Base-by-base conservation (phyloP, 768 basidiomycete species). In the Xerocomus spinulosus region DNA sequence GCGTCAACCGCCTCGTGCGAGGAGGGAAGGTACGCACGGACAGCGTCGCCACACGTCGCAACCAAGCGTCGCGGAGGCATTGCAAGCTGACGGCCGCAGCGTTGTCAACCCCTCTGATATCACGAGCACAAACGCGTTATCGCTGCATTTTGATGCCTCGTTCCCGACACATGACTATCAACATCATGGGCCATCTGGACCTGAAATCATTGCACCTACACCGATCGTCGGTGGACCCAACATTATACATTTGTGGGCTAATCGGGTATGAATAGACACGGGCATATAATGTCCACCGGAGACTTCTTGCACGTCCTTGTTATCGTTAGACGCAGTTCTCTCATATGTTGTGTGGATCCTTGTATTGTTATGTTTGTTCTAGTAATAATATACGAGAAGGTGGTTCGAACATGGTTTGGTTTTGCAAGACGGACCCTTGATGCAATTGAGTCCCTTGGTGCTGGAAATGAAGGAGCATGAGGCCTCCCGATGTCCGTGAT, bases 61-160 rank as follows among this genome's bases (percentile, higher is more conserved):
- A 33, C 40, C 60, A 9, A 53, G 45, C 25, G 42, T 43, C 52
- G 48, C 57, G 58, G 64, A 57, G 32, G 48, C 23, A 24, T 55
- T 66, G 50, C 42, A 40, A 1, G 39, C 48, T 50, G 53, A 53
- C 49, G 40, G 36, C 40, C 48, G 30, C 42, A 60, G 57, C 46
- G 51, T 28, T 43, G 50, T 34, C 51, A 51, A 51, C 45, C 38
- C 37, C 51, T 34, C 60, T 44, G 51, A 63, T 50, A 60, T 67
- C 40, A 56, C 53, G 42, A 46, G 61, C 34, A 59, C 65, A 7
- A 66, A 67, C 23, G 65, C 65, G 49, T 50, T 67, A 60, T 68
- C 67, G 34, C 62, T 67, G 47, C 60, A 62, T 62, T 67, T 67
- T 58, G 65, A 67, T 64, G 64, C 64, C 64, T 67, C 65, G 44